Conservation (phyloP, 192 early-diverging fungal species). For the Jimgerdemannia flammicorona region DNA sequence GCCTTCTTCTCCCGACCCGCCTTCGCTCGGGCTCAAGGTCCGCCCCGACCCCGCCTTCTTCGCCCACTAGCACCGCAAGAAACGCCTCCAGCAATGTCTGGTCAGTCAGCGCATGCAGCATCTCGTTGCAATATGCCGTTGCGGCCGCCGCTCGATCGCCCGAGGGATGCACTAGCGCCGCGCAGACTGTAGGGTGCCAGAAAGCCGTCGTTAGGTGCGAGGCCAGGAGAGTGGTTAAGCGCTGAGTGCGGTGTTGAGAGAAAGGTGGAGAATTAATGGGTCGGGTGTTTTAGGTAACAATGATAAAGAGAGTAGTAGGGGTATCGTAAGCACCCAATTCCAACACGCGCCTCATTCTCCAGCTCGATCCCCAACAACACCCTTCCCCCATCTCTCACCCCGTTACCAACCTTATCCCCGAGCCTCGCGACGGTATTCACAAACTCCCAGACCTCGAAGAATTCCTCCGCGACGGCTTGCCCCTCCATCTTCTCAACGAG, state of each 20-base stretch:
- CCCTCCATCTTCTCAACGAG: slow-evolving; percentile 19
- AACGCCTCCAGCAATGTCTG: slow-evolving; percentile 29
- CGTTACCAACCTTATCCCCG: slow-evolving; percentile 12
- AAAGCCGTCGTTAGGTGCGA: slow-evolving; percentile 32
- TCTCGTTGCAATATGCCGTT: slow-evolving; percentile 33
- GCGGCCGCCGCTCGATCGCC: slow-evolving; percentile 25
- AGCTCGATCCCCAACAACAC: background rate
- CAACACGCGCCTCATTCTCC: no score
- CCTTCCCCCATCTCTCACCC: background rate
- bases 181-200: slow-evolving; percentile 34
- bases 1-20: background rate
- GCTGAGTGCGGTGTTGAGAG: background rate
- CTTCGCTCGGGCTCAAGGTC: slow-evolving; percentile 31
- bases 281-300: no score
- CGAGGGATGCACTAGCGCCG: slow-evolving; percentile 23
- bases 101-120: slow-evolving; percentile 34
- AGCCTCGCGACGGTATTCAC: slow-evolving; percentile 32
- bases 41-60: slow-evolving; percentile 33
- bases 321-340: no score
- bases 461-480: slow-evolving; percentile 24
- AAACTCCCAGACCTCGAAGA: slow-evolving; percentile 36
- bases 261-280: no score
- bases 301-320: no score
- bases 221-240: slow-evolving; percentile 27
- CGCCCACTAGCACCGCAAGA: slow-evolving; percentile 24